Conservation (phyloP, 108 stramenopile genomes). For the Nannochloropsis oceanica region DNA sequence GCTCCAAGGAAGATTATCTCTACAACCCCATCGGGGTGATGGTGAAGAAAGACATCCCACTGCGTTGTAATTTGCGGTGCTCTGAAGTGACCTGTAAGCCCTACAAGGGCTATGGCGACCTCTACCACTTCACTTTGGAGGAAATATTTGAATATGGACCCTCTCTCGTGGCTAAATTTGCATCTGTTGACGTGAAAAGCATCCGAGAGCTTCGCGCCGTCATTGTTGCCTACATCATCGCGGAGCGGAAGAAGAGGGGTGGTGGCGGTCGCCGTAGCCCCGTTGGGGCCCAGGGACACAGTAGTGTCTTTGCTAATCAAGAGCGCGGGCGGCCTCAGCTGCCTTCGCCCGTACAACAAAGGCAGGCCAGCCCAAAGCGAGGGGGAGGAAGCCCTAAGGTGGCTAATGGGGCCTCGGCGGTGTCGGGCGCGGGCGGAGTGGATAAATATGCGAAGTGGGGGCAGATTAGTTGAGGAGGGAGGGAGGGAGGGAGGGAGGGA, state of each 20-base stretch:
- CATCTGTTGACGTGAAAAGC: neutral
- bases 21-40: constrained; percentile 2
- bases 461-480: constrained; percentile 1
- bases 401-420: neutral
- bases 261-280: neutral
- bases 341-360: neutral
- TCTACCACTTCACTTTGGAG: constrained; percentile 36
- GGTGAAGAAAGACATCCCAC: neutral
- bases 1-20: constrained; percentile 21
- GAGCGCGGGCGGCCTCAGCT: neutral
- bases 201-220: neutral
- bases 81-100: neutral
- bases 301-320: neutral
- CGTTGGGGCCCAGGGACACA: neutral
- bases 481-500: no score
- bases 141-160: constrained; percentile 36
- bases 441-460: constrained; percentile 27
- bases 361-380: neutral
- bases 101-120: constrained; percentile 34
- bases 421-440: neutral
- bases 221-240: neutral
- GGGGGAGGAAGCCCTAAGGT: neutral
- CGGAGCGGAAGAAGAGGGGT: neutral
- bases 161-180: constrained; percentile 29
- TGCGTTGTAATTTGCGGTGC: neutral